Percentiles rank a stretch among this genome's conserved stretches.
Conservation (phyloP, 805 yeast genomes). For the Candida pseudofarinosa region DNA sequence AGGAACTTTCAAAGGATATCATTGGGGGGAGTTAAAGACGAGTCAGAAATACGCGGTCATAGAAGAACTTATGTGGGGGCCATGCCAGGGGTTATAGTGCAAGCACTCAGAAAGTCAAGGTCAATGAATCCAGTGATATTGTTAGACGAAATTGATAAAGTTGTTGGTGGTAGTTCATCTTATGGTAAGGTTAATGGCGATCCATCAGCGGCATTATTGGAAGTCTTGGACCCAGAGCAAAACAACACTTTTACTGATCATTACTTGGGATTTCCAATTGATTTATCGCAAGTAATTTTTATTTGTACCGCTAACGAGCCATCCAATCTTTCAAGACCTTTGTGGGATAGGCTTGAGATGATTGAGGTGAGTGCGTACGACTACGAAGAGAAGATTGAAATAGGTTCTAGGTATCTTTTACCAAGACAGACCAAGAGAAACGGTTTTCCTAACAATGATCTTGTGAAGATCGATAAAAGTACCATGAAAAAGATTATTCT, state of each 20-base stretch:
- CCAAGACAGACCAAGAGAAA: conserved; percentile 72
- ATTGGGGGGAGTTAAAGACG: conserved; percentile 84
- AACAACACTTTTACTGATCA: conserved; percentile 74
- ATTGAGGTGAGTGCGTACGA: conserved; percentile 78
- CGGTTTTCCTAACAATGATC: conserved; percentile 46
- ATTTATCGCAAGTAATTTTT: conserved; percentile 74
- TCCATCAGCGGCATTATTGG: conserved; percentile 85
- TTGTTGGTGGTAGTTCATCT: conserved; percentile 50
- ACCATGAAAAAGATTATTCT: conserved; percentile 61
- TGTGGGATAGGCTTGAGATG: conserved; percentile 80
- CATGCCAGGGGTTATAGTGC: conserved; percentile 80
- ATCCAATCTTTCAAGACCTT: conserved; percentile 66
- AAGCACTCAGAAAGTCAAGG: conserved; percentile 70
- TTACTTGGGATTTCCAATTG: conserved; percentile 81
- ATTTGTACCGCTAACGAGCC: conserved; percentile 84
- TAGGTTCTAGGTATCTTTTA: conserved; percentile 62
- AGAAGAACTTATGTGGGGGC: conserved; percentile 90
- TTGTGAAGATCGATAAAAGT: conserved; percentile 45
- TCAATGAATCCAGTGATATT: conserved; percentile 80
- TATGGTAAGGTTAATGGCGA: conserved; percentile 63
- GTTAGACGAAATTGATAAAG: conserved; percentile 82
- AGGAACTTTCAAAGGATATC: conserved; percentile 76
- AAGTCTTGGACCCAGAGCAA: conserved; percentile 89
- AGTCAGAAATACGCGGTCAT: conserved; percentile 87
- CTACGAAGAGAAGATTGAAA: conserved; percentile 67